phyloP scores from a whole-genome alignment of 768 basidiomycete genomes.

The Trametes gibbosa region DNA sequence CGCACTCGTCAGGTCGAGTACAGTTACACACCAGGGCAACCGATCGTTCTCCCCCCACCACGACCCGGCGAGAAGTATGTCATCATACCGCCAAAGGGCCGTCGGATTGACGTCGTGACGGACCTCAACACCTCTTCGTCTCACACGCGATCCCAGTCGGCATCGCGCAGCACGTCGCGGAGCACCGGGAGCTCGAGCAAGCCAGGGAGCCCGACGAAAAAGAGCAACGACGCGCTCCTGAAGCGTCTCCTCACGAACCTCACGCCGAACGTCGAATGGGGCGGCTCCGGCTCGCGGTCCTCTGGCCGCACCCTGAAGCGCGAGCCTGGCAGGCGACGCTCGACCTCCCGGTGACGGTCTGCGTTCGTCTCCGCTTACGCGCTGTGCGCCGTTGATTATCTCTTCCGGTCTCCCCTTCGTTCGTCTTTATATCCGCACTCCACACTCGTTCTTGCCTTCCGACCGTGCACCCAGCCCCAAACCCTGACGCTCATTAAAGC shows the following conservation, averaged over 20 bases:
- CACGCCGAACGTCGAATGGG: conserved; percentile 17
- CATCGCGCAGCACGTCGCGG: conserved; percentile 9
- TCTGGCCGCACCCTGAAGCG: conserved; percentile 9
- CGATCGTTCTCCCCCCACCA: conserved; percentile 25
- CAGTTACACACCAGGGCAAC: conserved; percentile 7
- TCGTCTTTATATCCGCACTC: conserved; percentile 9
- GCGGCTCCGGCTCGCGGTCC: conserved; percentile 8
- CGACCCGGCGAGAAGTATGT: conserved; percentile 27
- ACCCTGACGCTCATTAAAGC: conserved; percentile 7
- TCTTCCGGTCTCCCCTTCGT: not conserved
- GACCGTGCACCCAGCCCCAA: conserved; percentile 6
- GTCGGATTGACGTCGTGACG: conserved; percentile 21
- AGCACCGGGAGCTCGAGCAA: not conserved
- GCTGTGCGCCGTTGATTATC: not conserved
- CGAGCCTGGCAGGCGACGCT: conserved; percentile 14
- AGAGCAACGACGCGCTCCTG: conserved; percentile 18
- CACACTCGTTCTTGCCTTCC: not conserved
- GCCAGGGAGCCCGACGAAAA: conserved; percentile 16
- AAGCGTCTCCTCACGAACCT: conserved; percentile 24
- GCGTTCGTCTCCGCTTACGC: not conserved
- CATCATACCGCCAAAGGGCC: conserved; percentile 26
- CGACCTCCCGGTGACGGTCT: conserved; percentile 20
- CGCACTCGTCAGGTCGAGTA: conserved; percentile 13
- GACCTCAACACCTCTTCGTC: not conserved
- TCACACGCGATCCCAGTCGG: conserved; percentile 6